Evolutionary conservation across 495 filamentous ascomycete species (phyloP).

Genomic region (Trypethelium eluteriae): DNA sequence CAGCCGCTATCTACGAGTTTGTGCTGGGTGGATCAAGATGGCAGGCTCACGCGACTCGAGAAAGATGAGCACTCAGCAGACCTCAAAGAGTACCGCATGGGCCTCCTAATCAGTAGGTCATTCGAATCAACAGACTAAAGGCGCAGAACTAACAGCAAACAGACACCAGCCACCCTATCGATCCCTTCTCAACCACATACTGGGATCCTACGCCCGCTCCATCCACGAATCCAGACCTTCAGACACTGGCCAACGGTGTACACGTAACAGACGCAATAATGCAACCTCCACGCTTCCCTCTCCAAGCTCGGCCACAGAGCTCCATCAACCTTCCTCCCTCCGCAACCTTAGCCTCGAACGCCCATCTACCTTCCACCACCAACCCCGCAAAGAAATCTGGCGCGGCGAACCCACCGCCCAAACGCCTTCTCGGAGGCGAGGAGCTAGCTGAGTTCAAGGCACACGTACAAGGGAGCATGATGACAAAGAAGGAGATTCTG

Average conservation of each 20-base stretch:
- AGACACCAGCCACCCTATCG: conserved; percentile 52
- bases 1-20: conserved; percentile 70
- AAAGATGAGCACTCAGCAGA: conserved; percentile 39
- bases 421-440: conserved; percentile 51
- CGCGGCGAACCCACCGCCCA: conserved; percentile 26
- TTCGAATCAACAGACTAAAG: conserved; percentile 15
- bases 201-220: conserved; percentile 47
- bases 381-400: conserved; percentile 3
- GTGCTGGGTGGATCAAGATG: conserved; percentile 62
- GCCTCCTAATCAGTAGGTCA: conserved; percentile 15
- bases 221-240: conserved; percentile 8
- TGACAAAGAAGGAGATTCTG: conserved; percentile 67
- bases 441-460: conserved; percentile 65
- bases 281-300: conserved; percentile 35
- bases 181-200: conserved; percentile 77
- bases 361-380: background rate
- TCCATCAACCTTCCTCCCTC: conserved; percentile 9
- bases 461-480: conserved; percentile 59
- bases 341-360: conserved; percentile 14
- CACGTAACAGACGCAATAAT: conserved; percentile 26
- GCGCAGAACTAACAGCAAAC: conserved; percentile 16
- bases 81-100: conserved; percentile 54
- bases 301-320: conserved; percentile 24
- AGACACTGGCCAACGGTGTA: background rate
- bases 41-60: conserved; percentile 38